phyloP scores from a whole-genome alignment of 208 protist genomes.

The Crithidia thermophila region DNA sequence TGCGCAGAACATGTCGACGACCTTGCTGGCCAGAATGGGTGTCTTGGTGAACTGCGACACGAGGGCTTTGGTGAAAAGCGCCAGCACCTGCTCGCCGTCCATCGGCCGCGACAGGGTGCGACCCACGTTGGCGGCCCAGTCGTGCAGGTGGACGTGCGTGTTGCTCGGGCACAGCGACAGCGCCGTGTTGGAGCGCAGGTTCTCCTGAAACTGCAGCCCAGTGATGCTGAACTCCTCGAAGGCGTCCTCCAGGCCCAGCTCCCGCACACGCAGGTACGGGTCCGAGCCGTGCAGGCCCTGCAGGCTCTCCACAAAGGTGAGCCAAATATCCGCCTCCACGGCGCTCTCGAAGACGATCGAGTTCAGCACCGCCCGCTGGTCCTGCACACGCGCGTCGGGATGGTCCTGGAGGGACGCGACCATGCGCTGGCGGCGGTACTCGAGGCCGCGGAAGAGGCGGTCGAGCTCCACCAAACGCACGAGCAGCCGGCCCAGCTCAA shows the following conservation, averaged over 20 bases:
- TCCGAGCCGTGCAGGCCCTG: slow-evolving; percentile 26
- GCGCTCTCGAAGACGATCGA: slow-evolving; percentile 71
- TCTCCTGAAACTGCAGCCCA: slow-evolving; percentile 78
- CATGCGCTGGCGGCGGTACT: slow-evolving; percentile 69
- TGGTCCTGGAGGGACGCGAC: slow-evolving; percentile 63
- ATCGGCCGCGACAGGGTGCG: slow-evolving; percentile 25
- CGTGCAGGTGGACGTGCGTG: slow-evolving; percentile 43
- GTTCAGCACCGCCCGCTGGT: slow-evolving; percentile 58
- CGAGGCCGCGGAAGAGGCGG: slow-evolving; percentile 67
- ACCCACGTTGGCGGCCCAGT: slow-evolving; percentile 63
- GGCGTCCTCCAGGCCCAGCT: slow-evolving; percentile 69
- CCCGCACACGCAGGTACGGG: slow-evolving; percentile 48
- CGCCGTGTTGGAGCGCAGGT: slow-evolving; percentile 54
- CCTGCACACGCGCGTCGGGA: slow-evolving; percentile 62
- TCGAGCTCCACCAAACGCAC: slow-evolving; percentile 83
- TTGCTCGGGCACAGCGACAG: slow-evolving; percentile 53
- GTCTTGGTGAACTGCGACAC: slow-evolving; percentile 79
- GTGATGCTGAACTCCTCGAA: slow-evolving; percentile 88
- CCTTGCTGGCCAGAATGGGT: slow-evolving; percentile 64
- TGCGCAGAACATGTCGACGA: slow-evolving; percentile 78
- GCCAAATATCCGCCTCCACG: slow-evolving; percentile 80
- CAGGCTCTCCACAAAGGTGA: slow-evolving; percentile 62
- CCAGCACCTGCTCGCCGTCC: slow-evolving; percentile 48
- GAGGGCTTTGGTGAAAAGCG: slow-evolving; percentile 77
- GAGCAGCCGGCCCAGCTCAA: slow-evolving; percentile 81